Conservation (phyloP, 768 basidiomycete genomes). For the Kwoniella newhampshirensis region DNA sequence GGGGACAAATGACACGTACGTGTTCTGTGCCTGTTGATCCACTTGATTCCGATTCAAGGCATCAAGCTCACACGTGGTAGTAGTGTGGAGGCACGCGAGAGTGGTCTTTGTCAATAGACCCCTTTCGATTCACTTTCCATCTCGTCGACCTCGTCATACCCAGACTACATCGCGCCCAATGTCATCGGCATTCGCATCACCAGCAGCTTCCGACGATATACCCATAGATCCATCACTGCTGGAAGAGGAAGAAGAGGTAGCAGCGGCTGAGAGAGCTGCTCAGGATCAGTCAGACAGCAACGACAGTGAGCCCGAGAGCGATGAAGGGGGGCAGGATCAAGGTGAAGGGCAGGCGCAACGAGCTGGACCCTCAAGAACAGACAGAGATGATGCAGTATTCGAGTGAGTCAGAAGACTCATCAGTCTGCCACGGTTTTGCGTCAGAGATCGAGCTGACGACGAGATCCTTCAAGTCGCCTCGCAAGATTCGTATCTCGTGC, state of each 20-base stretch:
- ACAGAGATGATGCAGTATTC: constrained; percentile 21
- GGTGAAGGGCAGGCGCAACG: constrained; percentile 7
- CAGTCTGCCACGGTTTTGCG: no score
- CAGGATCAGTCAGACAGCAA: constrained; percentile 9
- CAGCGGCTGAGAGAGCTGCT: constrained; percentile 12
- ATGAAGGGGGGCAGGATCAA: constrained; percentile 4
- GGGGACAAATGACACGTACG: no score
- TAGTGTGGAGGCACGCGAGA: no score
- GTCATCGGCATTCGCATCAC: no score
- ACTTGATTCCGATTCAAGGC: no score
- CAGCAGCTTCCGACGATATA: constrained; percentile 3
- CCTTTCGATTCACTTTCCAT: no score
- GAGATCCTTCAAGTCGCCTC: constrained; percentile 17
- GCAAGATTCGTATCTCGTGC: constrained; percentile 18
- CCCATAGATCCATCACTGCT: constrained; percentile 15
- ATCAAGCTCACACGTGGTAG: no score
- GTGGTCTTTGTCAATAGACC: no score
- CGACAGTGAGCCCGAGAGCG: constrained; percentile 6
- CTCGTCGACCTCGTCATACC: no score
- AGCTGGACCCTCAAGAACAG: constrained; percentile 13
- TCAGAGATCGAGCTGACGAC: no score
- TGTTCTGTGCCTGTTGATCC: no score
- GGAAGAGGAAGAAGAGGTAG: constrained; percentile 9
- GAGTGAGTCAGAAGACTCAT: constrained; percentile 3
- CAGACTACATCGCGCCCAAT: no score